Base-by-base conservation (phyloP, 2,329 filamentous ascomycete species). In the Aspergillus uvarum region DNA sequence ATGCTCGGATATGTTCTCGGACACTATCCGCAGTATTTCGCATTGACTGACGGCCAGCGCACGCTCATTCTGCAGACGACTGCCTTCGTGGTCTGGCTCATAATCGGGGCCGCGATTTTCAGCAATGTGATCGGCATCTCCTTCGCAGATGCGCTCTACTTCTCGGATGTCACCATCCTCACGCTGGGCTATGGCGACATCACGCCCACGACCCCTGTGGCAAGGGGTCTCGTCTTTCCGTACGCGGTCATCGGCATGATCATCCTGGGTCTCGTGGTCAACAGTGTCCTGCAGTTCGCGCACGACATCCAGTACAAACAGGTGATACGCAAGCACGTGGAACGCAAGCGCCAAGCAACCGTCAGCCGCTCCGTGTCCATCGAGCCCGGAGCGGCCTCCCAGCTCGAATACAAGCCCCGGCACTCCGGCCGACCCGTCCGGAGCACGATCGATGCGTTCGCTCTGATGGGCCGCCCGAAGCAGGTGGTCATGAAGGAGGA, bases 61-160 rank as follows among this genome's bases (percentile, higher is more conserved):
- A 96, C 91, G 0, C 79, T 97, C 22, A 96, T 97, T 81, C 77
- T 96, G 29, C 93, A 97, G 75, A 96, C 92, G 1, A 96, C 96
- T 75, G 80, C 90, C 58, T 91, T 96, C 70, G 87, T 96, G 54
- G 77, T 91, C 51, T 96, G 95, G 80, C 79, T 97, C 0, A 86
- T 90, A 0, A 76, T 92, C 2, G 93, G 93, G 0, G 91, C 89
- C 0, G 84, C 88, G 0, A 78, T 96, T 0, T 96, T 95, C 70
- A 85, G 86, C 5, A 80, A 79, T 1, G 82, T 95, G 3, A 89
- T 96, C 62, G 82, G 77, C 3, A 95, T 92, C 87, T 79, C 81
- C 21, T 96, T 89, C 69, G 85, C 91, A 1, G 91, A 97, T 68
- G 86, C 87, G 2, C 79, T 93, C 1, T 93, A 92, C 72, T 93